These are phyloP conservation scores for Chrysoporthe austroafricana DNA, from an alignment of 2,329 filamentous ascomycete genomes.

Conservation along the genomic window DNA sequence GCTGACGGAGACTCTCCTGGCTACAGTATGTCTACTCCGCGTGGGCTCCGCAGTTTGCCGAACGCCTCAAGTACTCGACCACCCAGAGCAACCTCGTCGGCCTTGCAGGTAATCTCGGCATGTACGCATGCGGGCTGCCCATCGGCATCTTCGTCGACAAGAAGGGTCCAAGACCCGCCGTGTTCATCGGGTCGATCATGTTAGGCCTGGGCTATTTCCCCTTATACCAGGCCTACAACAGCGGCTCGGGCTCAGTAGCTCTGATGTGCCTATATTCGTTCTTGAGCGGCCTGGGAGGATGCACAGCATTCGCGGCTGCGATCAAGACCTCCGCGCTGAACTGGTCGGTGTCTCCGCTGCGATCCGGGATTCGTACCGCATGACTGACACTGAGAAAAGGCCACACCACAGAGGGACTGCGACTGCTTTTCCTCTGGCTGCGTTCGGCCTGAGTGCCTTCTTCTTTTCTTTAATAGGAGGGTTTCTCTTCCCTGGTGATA, in stretches of 20 bases:
- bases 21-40: slow-evolving; percentile 95
- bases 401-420: slow-evolving; percentile 89
- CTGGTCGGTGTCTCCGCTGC: slow-evolving; percentile 53
- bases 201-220: slow-evolving; percentile 85
- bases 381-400: slow-evolving; percentile 8
- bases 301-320: slow-evolving; percentile 84
- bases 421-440: slow-evolving; percentile 89
- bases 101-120: slow-evolving; percentile 83
- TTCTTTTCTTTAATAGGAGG: slow-evolving; percentile 87
- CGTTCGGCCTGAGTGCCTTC: slow-evolving; percentile 93
- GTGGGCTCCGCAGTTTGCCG: slow-evolving; percentile 95
- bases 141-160: slow-evolving; percentile 86
- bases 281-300: slow-evolving; percentile 85
- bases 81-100: slow-evolving; percentile 93
- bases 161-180: slow-evolving; percentile 77
- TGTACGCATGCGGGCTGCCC: slow-evolving; percentile 90
- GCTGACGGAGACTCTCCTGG: slow-evolving; percentile 24
- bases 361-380: not conserved
- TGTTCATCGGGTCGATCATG: slow-evolving; percentile 73
- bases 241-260: slow-evolving; percentile 61
- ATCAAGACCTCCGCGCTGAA: slow-evolving; percentile 89
- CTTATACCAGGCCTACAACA: slow-evolving; percentile 77
- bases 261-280: slow-evolving; percentile 82
- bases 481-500: slow-evolving; percentile 80
- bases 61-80: slow-evolving; percentile 83